Evolutionary conservation across 2,329 filamentous ascomycete species (phyloP), one percentile per base, ranked within the genome.

Genomic region (Colletotrichum melonis): DNA sequence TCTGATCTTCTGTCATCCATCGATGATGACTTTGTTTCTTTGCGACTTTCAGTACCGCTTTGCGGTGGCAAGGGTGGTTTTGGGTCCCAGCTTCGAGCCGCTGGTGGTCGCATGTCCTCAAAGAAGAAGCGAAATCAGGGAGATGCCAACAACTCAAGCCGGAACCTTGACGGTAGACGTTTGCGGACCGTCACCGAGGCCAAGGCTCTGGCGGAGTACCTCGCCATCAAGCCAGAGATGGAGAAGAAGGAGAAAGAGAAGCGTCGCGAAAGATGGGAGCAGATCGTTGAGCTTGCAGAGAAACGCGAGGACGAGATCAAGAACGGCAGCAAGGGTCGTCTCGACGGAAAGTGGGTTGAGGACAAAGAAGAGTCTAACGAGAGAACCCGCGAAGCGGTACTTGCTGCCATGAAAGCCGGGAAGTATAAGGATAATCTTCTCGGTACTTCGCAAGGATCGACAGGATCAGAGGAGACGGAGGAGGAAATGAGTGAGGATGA

Each of bases 61-160:
- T 94, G 93, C 77, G 97, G 97, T 85, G 97, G 97, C 81, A 99
- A 99, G 81, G 97, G 97, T 83, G 97, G 97, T 79, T 99, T 99
- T 81, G 97, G 97, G 67, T 98, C 96, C 1, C 97, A 99, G 82
- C 91, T 99, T 49, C 94, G 97, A 80, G 97, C 97, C 0, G 97
- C 97, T 3, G 97, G 97, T 80, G 97, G 97, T 54, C 96, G 97
- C 85, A 99, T 99, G 97, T 97, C 95, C 2, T 96, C 94, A n/a
- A 90, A 90, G 78, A 97, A 97, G 86, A 97, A 96, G 88, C 92
- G 92, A 79, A 92, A 92, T 69, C 91, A 94, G 78, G 92, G 91
- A 66, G 95, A 97, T 49, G 92, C 95, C 74, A 96, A 97, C 79
- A 95, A 92, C 28, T 98, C 95, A 2, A 98, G 94, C 80, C 92